These are phyloP conservation scores for Nevesoporus exiguus DNA, from an alignment of 768 basidiomycete genomes.

Conservation along the genomic window DNA sequence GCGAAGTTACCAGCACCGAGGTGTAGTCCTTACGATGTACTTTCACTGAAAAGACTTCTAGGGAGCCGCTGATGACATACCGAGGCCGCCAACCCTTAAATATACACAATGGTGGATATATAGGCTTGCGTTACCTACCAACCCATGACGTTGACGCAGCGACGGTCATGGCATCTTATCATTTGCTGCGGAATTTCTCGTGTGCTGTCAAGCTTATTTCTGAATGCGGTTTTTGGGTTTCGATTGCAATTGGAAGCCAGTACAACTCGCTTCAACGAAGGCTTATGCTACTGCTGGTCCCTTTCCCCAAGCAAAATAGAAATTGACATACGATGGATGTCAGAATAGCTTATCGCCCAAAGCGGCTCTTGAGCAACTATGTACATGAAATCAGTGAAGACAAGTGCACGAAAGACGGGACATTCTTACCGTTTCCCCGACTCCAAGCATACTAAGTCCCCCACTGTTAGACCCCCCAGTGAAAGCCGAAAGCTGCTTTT, in stretches of 20 bases:
- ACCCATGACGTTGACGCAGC: too few species aligned
- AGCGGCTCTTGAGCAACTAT: constrained; percentile 16
- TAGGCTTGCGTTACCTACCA: too few species aligned
- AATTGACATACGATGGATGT: background rate
- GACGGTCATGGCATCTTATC: too few species aligned
- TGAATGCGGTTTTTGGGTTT: too few species aligned
- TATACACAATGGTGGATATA: too few species aligned
- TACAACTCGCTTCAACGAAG: too few species aligned
- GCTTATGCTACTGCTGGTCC: background rate
- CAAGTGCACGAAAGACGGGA: background rate
- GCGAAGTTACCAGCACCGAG: background rate
- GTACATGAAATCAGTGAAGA: background rate
- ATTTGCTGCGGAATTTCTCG: too few species aligned
- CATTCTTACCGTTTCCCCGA: constrained; percentile 43
- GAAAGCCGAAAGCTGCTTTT: constrained; percentile 44
- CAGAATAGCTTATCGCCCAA: constrained; percentile 5
- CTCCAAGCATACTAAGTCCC: constrained; percentile 58
- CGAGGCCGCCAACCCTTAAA: too few species aligned
- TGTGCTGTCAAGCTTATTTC: too few species aligned
- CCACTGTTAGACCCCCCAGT: constrained; percentile 67
- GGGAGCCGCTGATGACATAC: too few species aligned
- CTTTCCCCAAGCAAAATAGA: background rate
- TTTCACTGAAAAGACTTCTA: background rate
- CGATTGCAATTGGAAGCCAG: too few species aligned
- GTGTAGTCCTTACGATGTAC: background rate